Conservation (phyloP, 2,329 filamentous ascomycete species). For the Laburnicola sp. region DNA sequence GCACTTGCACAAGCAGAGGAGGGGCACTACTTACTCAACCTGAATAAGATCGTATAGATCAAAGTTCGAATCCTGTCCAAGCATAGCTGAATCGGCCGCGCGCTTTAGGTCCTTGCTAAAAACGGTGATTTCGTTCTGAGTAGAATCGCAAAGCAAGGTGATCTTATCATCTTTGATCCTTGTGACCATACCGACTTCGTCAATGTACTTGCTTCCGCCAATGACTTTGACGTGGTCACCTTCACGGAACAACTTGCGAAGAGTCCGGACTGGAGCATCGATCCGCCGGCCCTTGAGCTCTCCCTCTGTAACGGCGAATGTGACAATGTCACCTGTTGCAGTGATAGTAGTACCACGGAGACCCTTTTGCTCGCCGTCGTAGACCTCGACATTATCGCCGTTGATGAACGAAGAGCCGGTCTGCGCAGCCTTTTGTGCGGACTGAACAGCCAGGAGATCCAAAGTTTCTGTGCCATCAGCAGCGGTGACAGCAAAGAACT, state of each 20-base stretch:
- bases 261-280: slow-evolving; percentile 86
- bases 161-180: slow-evolving; percentile 90
- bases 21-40: slow-evolving; percentile 65
- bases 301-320: slow-evolving; percentile 80
- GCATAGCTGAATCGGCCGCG: slow-evolving; percentile 86
- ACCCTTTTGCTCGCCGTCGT: slow-evolving; percentile 91
- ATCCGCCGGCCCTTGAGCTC: slow-evolving; percentile 80
- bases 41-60: slow-evolving; percentile 93
- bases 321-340: slow-evolving; percentile 90
- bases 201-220: slow-evolving; percentile 88
- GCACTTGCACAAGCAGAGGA: slow-evolving; percentile 5
- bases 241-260: slow-evolving; percentile 88
- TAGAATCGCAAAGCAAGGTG: slow-evolving; percentile 90
- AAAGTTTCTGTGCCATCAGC: slow-evolving; percentile 94
- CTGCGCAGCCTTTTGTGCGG: slow-evolving; percentile 83
- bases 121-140: slow-evolving; percentile 90
- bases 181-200: slow-evolving; percentile 96
- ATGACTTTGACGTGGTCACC: slow-evolving; percentile 99
- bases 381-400: slow-evolving; percentile 96
- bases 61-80: slow-evolving; percentile 83
- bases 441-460: slow-evolving; percentile 86
- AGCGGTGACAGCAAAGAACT: slow-evolving; percentile 83
- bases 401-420: slow-evolving; percentile 83
- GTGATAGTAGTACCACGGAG: slow-evolving; percentile 83
- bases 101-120: slow-evolving; percentile 97